Conservation (phyloP, 169 alveolate genomes). For the Eimeria tenella region DNA sequence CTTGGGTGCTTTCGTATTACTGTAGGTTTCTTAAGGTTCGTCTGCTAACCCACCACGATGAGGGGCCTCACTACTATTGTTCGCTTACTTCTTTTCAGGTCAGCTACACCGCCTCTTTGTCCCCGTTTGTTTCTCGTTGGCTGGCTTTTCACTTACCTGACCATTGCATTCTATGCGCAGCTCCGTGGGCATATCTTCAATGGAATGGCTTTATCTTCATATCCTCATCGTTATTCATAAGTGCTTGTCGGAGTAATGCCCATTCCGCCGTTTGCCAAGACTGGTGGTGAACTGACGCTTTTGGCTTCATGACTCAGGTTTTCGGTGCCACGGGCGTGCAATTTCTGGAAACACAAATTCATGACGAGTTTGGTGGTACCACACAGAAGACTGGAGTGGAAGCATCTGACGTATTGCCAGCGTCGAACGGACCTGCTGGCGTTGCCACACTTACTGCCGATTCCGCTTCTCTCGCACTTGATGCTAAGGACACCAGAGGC, state of each 20-base stretch:
- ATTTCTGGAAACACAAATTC: constrained; percentile 78
- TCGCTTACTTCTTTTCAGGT: constrained; percentile 87
- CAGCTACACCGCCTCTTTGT: neutral
- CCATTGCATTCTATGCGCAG: too few relatives aligned
- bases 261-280: too few relatives aligned
- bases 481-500: neutral
- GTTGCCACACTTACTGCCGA: neutral
- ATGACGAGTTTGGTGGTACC: constrained; percentile 23
- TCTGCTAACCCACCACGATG: constrained; percentile 88
- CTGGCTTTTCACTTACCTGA: too few relatives aligned
- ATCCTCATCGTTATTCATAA: too few relatives aligned
- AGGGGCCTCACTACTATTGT: constrained; percentile 88
- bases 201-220: too few relatives aligned
- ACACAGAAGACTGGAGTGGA: neutral
- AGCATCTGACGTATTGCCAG: neutral
- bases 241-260: too few relatives aligned
- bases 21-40: constrained; percentile 86
- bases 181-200: too few relatives aligned
- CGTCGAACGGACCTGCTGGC: neutral
- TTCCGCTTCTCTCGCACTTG: neutral
- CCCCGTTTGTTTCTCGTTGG: neutral
- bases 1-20: neutral
- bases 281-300: neutral
- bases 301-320: constrained; percentile 63
- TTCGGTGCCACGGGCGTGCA: constrained; percentile 91